A percentile compares a stretch with the other conserved stretches of the same genome.
Conservation (phyloP, 345 rosid genomes). For the Noccaea caerulescens region DNA sequence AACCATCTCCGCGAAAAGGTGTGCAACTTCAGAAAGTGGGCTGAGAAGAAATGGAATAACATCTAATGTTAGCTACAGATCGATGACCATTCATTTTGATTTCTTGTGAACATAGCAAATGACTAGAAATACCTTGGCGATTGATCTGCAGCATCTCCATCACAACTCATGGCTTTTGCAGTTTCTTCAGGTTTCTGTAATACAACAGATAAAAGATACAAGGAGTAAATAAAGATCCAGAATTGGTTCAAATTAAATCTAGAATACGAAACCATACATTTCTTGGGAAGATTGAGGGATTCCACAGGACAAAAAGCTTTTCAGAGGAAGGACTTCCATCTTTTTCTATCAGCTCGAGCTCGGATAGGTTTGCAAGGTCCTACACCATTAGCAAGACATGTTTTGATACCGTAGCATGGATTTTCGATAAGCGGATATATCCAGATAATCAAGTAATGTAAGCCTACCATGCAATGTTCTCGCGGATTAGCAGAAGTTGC, state of each 20-base stretch:
- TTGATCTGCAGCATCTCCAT: slow-evolving; percentile 39
- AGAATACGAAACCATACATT: slow-evolving; percentile 47
- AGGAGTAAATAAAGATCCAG: slow-evolving; percentile 10
- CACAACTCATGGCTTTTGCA: slow-evolving; percentile 36
- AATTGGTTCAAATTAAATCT: not conserved
- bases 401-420: not conserved
- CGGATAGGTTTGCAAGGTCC: slow-evolving; percentile 90
- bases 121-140: slow-evolving; percentile 50
- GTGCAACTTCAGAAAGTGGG: slow-evolving; percentile 74
- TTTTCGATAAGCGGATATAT: slow-evolving; percentile 10
- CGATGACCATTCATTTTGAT: slow-evolving; percentile 20
- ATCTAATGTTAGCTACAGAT: slow-evolving; percentile 23
- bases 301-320: slow-evolving; percentile 88
- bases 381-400: slow-evolving; percentile 50
- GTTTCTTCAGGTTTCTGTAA: slow-evolving; percentile 56
- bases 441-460: slow-evolving; percentile 28
- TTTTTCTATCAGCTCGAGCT: slow-evolving; percentile 72
- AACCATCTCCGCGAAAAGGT: slow-evolving; percentile 92
- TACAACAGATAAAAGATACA: slow-evolving; percentile 36
- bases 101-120: slow-evolving; percentile 2
- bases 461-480: slow-evolving; percentile 91
- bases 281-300: slow-evolving; percentile 50
- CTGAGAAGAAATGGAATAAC: slow-evolving; percentile 49
- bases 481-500: slow-evolving; percentile 96
- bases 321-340: slow-evolving; percentile 93